Evolutionary conservation across 2,329 filamentous ascomycete genomes (phyloP), one percentile per base, ranked within the genome.

Genomic region (Fusarium concolor): DNA sequence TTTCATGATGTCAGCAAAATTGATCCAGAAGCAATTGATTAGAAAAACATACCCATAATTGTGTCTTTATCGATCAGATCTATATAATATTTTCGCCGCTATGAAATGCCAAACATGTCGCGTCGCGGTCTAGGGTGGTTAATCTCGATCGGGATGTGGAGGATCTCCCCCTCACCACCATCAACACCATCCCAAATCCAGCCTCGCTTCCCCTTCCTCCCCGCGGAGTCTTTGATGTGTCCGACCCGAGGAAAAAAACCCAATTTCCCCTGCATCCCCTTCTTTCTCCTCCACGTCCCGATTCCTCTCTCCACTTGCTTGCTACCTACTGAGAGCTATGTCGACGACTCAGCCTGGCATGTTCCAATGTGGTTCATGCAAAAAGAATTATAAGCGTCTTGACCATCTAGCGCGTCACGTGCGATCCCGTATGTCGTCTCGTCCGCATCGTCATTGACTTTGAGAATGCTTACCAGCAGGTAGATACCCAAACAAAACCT

Each of bases 371-470:
- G 74, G 71, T 17, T 67, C 62, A 5, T 76, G 74, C 33, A 67
- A 76, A 24, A 70, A 67, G 33, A 64, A 66, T 9, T 78, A 76
- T 45, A 75, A 68, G 39, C 71, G 76, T 7, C 50, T 75, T 41
- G 76, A 78, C 44, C 76, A 78, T 65, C 67, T 78, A 10, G 70
- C 73, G 12, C 75, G 76, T 28, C 76, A 78, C 63, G 71, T 78
- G 20, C 72, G 76, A n/a, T 76, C 76, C 11, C 76, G 76, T 78
- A 68, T 39, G 73, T 58, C 9, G 10, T 29, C 28, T 29, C 10
- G 28, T 10, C 10, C 3, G 15, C 37, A n/a, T 10, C 55, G 18
- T 12, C 20, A 17, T 14, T 6, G 12, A 33, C 28, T 42, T 15
- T 15, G 28, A 22, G 20, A 31, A 8, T 53, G 35, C 15, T 26